Evolutionary conservation across 148 eudicot genomes (phyloP), one percentile per base, ranked within the genome.

Genomic region (Suaeda aralocaspica): DNA sequence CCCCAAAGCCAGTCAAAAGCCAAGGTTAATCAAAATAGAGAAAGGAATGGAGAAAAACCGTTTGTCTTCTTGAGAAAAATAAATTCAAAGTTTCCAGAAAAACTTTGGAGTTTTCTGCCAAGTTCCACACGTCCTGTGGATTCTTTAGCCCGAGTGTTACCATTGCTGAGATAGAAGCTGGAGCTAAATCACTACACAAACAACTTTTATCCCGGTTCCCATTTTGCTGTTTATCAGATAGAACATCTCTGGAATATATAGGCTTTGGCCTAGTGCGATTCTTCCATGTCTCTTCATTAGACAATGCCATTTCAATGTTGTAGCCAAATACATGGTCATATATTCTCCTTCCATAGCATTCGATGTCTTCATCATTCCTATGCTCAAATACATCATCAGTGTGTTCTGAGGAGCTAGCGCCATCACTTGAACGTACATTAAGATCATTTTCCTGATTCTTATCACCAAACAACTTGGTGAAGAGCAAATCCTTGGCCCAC

Each of bases 401-500:
- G 51, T 77, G 79, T 72, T 82, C 82, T 19, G 96, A 89, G 70
- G 96, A 90, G 74, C 88, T 84, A 78, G 92, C 81, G 66, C 90
- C 82, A 75, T 87, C 96, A 79, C 80, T 75, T 67, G 98, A 86
- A 46, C 87, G 96, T 63, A 94, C 98, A 81, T 94, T 94, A 11
- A 94, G 83, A 82, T 94, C 98, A 82, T 91, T 91, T 14, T 84
- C 98, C 78, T 86, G 97, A 74, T 94, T 94, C 78, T 79, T 94
- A 72, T 91, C 92, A 64, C 98, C 98, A 79, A 89, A 89, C 39
- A 94, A 75, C 81, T 94, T 94, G 51, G 97, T 84, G 71, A 94
- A 94, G 58, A 94, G 98, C 75, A 94, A 84, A 31, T 94, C 98
- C 80, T 94, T 94, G 51, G 96, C 97, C 98, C 98, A 91, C 53